Evolutionary conservation across 2,329 filamentous ascomycete species (phyloP).

Genomic region (Coniella lustricola): DNA sequence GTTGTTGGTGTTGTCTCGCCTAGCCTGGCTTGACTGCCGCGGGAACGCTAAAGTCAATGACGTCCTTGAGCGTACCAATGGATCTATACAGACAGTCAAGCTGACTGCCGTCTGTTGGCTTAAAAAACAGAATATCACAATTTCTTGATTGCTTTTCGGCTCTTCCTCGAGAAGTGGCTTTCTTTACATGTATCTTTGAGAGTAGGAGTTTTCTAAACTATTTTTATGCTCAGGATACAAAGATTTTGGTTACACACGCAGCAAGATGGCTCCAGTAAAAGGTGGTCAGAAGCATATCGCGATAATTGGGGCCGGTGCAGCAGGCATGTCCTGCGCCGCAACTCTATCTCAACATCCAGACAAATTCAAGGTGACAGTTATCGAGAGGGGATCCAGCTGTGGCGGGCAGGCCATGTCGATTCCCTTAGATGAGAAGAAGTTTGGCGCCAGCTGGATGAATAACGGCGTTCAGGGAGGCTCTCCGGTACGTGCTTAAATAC

Average conservation of each 20-base stretch:
- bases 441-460: conserved; percentile 54
- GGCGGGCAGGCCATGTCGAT: conserved; percentile 57
- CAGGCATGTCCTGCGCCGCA: conserved; percentile 60
- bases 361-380: conserved; percentile 57
- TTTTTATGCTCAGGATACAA: no score
- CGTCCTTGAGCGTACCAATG: background rate
- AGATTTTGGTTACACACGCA: background rate
- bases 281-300: conserved; percentile 40
- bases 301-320: conserved; percentile 56
- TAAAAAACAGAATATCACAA: background rate
- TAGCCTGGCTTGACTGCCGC: background rate
- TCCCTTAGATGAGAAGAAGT: conserved; percentile 46
- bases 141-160: no score
- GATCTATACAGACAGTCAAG: background rate
- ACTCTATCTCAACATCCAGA: conserved; percentile 60
- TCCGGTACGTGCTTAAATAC: background rate
- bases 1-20: background rate
- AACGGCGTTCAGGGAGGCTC: conserved; percentile 37
- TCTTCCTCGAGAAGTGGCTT: no score
- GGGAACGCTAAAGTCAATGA: conserved; percentile 10
- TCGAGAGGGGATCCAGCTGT: conserved; percentile 51
- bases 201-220: no score
- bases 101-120: no score
- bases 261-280: conserved; percentile 4
- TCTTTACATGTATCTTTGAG: no score